phyloP scores from a whole-genome alignment of 805 yeast species.

The Maudiozyma barnettii region DNA sequence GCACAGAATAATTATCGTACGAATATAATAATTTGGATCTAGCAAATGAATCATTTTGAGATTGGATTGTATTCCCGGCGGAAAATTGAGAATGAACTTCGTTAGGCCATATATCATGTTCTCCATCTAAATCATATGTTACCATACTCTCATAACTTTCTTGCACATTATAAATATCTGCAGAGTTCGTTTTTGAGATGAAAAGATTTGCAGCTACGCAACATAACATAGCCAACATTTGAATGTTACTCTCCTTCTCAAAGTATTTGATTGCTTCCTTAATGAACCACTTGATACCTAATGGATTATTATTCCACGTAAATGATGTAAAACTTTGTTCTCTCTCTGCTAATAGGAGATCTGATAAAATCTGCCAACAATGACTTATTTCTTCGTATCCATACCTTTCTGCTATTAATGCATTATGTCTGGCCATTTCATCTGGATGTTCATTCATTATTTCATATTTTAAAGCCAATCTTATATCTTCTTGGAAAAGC shows the following conservation, averaged over 20 bases:
- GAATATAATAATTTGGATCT: constrained; percentile 1
- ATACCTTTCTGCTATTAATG: constrained; percentile 54
- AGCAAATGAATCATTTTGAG: neutral
- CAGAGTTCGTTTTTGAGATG: neutral
- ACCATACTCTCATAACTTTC: constrained; percentile 14
- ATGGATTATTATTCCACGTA: constrained; percentile 76
- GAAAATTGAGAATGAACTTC: constrained; percentile 13
- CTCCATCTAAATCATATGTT: constrained; percentile 10
- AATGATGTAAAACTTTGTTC: constrained; percentile 29
- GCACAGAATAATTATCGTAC: constrained; percentile 12
- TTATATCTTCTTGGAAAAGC: constrained; percentile 66
- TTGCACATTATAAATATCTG: neutral
- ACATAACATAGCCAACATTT: constrained; percentile 84
- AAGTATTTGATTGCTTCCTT: constrained; percentile 53
- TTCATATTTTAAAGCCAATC: constrained; percentile 57
- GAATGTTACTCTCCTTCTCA: constrained; percentile 57
- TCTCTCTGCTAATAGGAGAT: constrained; percentile 25
- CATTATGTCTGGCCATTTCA: constrained; percentile 57
- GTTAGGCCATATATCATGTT: constrained; percentile 3
- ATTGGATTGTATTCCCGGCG: neutral
- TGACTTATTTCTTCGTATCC: constrained; percentile 57
- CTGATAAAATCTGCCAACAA: constrained; percentile 59
- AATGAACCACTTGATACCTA: constrained; percentile 61
- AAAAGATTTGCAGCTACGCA: constrained; percentile 45
- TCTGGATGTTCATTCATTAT: constrained; percentile 57